Conservation (phyloP, 495 filamentous ascomycete species). For the Penicillium argentinense region DNA sequence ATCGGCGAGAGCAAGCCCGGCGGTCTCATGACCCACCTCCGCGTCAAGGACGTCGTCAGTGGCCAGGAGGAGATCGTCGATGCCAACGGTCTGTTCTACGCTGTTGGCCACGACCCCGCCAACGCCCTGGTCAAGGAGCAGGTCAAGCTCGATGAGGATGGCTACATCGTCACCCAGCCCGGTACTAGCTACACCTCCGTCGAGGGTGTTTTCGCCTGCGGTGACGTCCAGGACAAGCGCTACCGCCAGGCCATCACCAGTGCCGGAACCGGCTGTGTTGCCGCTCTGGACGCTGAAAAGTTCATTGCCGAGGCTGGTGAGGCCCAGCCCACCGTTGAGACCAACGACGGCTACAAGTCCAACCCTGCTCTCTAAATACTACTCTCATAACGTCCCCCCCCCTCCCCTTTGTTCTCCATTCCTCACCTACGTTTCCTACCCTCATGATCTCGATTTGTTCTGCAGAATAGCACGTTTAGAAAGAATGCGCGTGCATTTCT, state of each 20-base stretch:
- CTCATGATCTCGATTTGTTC: conserved; percentile 14
- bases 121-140: conserved; percentile 84
- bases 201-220: conserved; percentile 92
- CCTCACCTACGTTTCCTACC: not conserved
- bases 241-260: conserved; percentile 98
- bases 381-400: not conserved
- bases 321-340: conserved; percentile 38
- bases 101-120: conserved; percentile 94
- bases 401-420: not conserved
- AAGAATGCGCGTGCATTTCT: conserved; percentile 9
- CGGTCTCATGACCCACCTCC: conserved; percentile 81
- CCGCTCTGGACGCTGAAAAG: conserved; percentile 93
- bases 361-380: conserved; percentile 63
- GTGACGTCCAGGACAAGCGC: conserved; percentile 97
- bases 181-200: conserved; percentile 87
- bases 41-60: conserved; percentile 73
- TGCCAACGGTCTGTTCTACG: conserved; percentile 95
- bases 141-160: conserved; percentile 79
- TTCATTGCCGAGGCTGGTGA: conserved; percentile 76
- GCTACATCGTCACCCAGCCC: conserved; percentile 85
- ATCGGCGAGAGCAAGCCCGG: conserved; percentile 72
- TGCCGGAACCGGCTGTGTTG: conserved; percentile 95
- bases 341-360: conserved; percentile 40
- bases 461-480: conserved; percentile 14
- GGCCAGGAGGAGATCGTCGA: conserved; percentile 78